phyloP scores from a whole-genome alignment of 345 rosid species.

The Rhodamnia rubescens region DNA sequence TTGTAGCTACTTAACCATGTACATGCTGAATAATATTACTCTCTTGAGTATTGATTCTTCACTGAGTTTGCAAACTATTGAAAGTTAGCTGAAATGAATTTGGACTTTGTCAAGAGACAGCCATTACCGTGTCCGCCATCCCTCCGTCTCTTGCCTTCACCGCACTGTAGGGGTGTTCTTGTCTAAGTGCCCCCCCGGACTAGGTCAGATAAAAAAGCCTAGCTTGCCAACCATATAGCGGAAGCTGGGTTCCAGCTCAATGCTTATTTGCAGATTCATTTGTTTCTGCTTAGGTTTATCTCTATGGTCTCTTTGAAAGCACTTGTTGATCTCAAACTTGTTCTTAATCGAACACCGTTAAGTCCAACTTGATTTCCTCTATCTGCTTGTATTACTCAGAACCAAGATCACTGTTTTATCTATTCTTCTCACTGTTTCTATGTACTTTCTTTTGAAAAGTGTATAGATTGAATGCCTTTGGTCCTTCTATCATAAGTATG shows the following conservation, averaged over 20 bases:
- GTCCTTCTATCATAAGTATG: not conserved
- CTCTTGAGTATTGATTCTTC: not conserved
- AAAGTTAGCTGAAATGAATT: not conserved
- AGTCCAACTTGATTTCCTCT: not conserved
- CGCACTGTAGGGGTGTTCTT: not conserved
- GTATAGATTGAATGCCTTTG: not conserved
- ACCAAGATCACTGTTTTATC: too few relatives aligned
- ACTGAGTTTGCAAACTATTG: not conserved
- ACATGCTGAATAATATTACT: not conserved
- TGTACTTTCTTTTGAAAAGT: not conserved
- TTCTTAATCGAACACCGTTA: not conserved
- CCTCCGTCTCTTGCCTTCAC: not conserved
- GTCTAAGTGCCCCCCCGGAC: too few relatives aligned
- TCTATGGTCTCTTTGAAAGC: not conserved
- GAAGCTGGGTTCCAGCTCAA: not conserved
- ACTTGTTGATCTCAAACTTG: not conserved
- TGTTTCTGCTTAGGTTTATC: not conserved
- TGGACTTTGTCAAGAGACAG: not conserved
- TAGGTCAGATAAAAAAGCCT: too few relatives aligned
- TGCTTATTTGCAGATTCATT: not conserved
- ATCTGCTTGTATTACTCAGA: too few relatives aligned
- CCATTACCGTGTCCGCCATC: not conserved
- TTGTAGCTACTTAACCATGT: not conserved
- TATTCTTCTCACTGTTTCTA: not conserved
- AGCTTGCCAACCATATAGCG: too few relatives aligned